Conservation (phyloP, 2,329 filamentous ascomycete genomes). For the Aspergillus cejpii region DNA sequence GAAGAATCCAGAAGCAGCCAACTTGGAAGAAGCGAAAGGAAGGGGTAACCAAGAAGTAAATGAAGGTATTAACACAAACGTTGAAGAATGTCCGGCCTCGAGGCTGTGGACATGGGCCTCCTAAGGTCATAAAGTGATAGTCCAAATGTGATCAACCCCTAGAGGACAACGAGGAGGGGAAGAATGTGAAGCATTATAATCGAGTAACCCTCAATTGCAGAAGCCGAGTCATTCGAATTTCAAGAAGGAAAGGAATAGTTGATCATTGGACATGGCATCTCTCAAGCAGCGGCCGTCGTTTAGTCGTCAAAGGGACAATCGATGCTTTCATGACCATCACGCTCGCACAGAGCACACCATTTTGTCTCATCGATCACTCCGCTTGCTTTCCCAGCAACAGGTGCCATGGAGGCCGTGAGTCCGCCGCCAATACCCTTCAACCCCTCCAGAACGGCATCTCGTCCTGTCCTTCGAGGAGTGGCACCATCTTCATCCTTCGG, state of each 20-base stretch:
- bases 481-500: slow-evolving; percentile 14
- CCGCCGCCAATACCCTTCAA: slow-evolving; percentile 36
- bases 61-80: slow-evolving; percentile 13
- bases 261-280: slow-evolving; percentile 1
- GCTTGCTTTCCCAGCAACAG: slow-evolving; percentile 70
- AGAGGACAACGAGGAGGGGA: too few relatives aligned
- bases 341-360: slow-evolving; percentile 95
- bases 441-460: slow-evolving; percentile 39
- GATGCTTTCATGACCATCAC: slow-evolving; percentile 92
- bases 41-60: slow-evolving; percentile 6
- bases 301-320: slow-evolving; percentile 85
- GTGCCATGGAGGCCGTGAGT: slow-evolving; percentile 46
- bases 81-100: slow-evolving; percentile 1
- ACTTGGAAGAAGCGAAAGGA: slow-evolving; percentile 6
- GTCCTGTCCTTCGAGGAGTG: slow-evolving; percentile 34
- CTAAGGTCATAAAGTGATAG: background rate
- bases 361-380: slow-evolving; percentile 74
- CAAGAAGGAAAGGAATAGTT: slow-evolving; percentile 2
- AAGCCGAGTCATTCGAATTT: background rate
- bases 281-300: slow-evolving; percentile 6
- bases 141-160: too few relatives aligned
- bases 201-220: background rate
- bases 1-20: slow-evolving; percentile 1
- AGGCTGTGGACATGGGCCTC: background rate
- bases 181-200: background rate